phyloP scores from a whole-genome alignment of 1,284 basidiomycete species.

The Moesziomyces parantarcticus region DNA sequence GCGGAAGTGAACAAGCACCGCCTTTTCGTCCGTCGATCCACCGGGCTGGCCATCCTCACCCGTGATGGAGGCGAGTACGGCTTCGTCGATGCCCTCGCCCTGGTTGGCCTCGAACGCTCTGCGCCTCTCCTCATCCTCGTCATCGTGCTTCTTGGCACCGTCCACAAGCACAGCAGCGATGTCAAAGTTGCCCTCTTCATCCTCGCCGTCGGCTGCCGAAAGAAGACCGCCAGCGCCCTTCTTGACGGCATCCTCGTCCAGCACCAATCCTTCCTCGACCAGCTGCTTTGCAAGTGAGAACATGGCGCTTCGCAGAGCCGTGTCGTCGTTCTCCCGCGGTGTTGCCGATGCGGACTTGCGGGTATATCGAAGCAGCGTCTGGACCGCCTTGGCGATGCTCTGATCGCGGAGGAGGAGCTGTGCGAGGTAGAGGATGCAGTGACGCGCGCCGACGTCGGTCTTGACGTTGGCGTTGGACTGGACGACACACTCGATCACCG shows the following conservation, averaged over 20 bases:
- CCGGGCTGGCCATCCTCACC: constrained; percentile 45
- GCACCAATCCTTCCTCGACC: constrained; percentile 51
- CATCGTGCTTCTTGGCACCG: constrained; percentile 42
- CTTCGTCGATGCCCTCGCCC: constrained; percentile 38
- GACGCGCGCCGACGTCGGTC: constrained; percentile 53
- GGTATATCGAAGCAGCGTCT: constrained; percentile 52
- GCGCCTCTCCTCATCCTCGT: constrained; percentile 71
- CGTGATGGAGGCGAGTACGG: constrained; percentile 45
- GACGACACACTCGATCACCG: constrained; percentile 80
- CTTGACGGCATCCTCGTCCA: constrained; percentile 41
- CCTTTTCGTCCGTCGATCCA: constrained; percentile 45
- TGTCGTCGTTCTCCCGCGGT: constrained; percentile 22
- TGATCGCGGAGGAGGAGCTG: constrained; percentile 59
- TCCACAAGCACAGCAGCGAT: constrained; percentile 71
- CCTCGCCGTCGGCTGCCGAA: constrained; percentile 68
- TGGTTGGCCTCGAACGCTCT: constrained; percentile 77
- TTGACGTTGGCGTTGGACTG: constrained; percentile 50
- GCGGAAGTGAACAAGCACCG: constrained; percentile 50
- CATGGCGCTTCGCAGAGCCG: constrained; percentile 29
- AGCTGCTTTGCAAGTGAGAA: constrained; percentile 54
- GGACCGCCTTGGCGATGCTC: constrained; percentile 53
- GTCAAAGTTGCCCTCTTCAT: constrained; percentile 82
- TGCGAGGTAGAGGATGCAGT: constrained; percentile 63
- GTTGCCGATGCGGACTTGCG: constrained; percentile 31
- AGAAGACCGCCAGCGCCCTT: constrained; percentile 40